phyloP scores from a whole-genome alignment of 225 moss, liverwort and hornwort genomes.

The Physcomitrellopsis africana region DNA sequence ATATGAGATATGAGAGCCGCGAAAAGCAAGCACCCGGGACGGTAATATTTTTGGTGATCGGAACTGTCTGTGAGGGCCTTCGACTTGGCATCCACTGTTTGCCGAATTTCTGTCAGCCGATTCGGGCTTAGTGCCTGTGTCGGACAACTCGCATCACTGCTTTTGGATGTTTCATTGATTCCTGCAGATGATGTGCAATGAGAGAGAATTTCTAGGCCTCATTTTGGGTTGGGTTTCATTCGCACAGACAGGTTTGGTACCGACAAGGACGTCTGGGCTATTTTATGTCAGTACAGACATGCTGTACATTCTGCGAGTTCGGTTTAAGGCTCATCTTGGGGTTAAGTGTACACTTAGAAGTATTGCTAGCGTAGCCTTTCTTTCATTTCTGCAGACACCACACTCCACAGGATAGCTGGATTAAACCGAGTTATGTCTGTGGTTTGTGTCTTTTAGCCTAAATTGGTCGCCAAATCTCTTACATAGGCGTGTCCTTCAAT shows the following conservation, averaged over 20 bases:
- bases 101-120: too few relatives aligned
- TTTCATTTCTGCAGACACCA: neutral
- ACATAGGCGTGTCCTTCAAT: neutral
- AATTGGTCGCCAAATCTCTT: conserved; percentile 8
- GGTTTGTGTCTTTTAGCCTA: neutral
- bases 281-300: neutral
- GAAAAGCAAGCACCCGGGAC: neutral
- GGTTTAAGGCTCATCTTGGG: neutral
- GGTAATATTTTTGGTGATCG: neutral
- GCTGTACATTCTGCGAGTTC: conserved; percentile 19
- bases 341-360: neutral
- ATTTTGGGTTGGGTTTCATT: neutral
- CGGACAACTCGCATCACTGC: too few relatives aligned
- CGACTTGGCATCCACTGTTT: too few relatives aligned
- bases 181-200: neutral
- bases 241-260: neutral
- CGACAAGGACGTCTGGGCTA: neutral
- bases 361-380: neutral
- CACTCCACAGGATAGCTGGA: neutral
- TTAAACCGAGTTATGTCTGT: neutral
- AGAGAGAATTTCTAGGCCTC: neutral
- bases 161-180: too few relatives aligned
- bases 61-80: too few relatives aligned
- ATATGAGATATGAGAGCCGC: neutral
- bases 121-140: too few relatives aligned